Evolutionary conservation across 2,329 filamentous ascomycete species (phyloP).

Genomic region (Sarocladium brachiariae): DNA sequence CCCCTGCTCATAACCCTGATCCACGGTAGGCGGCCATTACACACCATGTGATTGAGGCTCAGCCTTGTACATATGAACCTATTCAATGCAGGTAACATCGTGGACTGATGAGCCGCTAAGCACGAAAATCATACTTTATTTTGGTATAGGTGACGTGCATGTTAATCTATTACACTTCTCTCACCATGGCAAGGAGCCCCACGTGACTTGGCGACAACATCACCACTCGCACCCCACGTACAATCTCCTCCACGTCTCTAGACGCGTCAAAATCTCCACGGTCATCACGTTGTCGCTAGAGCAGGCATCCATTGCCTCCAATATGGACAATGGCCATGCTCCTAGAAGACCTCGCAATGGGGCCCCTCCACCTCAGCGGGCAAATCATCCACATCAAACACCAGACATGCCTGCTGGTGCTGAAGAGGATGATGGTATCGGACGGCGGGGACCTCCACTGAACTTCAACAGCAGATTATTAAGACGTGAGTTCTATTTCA

Average conservation of each 20-base stretch:
- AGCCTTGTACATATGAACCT: too few relatives aligned
- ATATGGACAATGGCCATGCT: neutral
- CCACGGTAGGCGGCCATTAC: neutral
- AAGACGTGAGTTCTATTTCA: constrained; percentile 2
- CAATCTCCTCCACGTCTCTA: neutral
- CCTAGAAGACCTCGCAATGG: constrained; percentile 1
- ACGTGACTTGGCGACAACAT: constrained; percentile 8
- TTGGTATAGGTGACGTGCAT: too few relatives aligned
- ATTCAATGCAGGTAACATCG: too few relatives aligned
- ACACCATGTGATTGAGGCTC: neutral
- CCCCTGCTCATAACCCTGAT: neutral
- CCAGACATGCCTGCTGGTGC: neutral
- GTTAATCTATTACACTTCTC: too few relatives aligned
- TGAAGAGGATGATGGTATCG: neutral
- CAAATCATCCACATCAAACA: neutral
- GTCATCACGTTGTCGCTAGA: neutral
- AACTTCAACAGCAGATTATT: constrained; percentile 7
- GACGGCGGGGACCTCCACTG: neutral
- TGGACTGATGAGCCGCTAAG: too few relatives aligned
- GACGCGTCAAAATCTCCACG: constrained; percentile 7
- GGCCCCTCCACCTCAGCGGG: neutral
- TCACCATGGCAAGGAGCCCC: neutral
- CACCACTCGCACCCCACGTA: neutral
- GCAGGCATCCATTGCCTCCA: neutral
- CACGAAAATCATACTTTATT: too few relatives aligned